A percentile compares a stretch with the other conserved stretches of the same genome.
phyloP scores from a whole-genome alignment of 495 filamentous ascomycete species.

The Xylaria castorea region DNA sequence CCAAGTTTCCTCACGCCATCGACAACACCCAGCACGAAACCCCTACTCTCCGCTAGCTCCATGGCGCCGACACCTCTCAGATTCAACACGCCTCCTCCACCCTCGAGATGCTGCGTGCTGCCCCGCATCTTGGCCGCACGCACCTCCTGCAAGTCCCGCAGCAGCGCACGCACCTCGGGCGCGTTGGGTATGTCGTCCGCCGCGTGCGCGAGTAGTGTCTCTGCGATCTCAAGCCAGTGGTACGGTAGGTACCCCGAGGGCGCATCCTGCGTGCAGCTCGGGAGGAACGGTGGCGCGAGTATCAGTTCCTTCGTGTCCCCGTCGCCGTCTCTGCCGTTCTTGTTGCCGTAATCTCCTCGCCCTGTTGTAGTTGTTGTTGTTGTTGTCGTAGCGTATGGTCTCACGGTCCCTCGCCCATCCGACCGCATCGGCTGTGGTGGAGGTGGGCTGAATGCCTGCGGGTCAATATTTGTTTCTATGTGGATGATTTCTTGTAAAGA shows the following conservation, averaged over 20 bases:
- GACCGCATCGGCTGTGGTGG: conserved; percentile 65
- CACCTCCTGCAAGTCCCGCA: conserved; percentile 87
- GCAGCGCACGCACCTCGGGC: conserved; percentile 72
- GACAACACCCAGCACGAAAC: conserved; percentile 83
- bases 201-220: conserved; percentile 82
- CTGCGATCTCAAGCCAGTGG: conserved; percentile 90
- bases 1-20: conserved; percentile 81
- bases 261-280: conserved; percentile 63
- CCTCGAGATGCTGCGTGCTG: conserved; percentile 71
- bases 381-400: conserved; percentile 28
- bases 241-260: conserved; percentile 78
- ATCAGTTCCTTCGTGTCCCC: conserved; percentile 25
- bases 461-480: conserved; percentile 72
- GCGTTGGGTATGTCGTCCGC: conserved; percentile 82
- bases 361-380: conserved; percentile 2
- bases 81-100: conserved; percentile 69
- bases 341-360: conserved; percentile 11
- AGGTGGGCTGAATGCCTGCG: conserved; percentile 74
- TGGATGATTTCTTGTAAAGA: conserved; percentile 78
- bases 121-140: conserved; percentile 86
- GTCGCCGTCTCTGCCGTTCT: not conserved
- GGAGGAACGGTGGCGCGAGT: conserved; percentile 66
- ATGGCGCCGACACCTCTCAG: conserved; percentile 88
- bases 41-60: conserved; percentile 87
- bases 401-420: conserved; percentile 46